These are phyloP conservation scores for Amanita pseudoporphyria DNA, from an alignment of 768 basidiomycete genomes.

Conservation along the genomic window DNA sequence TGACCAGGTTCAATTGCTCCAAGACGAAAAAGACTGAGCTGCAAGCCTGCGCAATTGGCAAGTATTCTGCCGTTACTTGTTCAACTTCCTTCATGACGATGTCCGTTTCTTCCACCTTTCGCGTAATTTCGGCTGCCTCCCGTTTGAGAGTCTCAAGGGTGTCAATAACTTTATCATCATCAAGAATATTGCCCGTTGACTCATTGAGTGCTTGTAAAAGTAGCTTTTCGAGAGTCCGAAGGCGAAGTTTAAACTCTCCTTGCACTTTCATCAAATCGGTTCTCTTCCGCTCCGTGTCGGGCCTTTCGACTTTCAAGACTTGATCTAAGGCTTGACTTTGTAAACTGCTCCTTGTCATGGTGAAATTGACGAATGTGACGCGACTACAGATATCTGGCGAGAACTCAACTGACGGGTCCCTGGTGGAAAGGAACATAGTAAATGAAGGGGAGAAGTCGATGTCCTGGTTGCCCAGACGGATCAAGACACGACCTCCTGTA, in stretches of 20 bases:
- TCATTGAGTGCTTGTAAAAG: slow-evolving; percentile 94
- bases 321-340: slow-evolving; percentile 98
- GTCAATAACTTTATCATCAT: slow-evolving; percentile 97
- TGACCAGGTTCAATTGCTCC: slow-evolving; percentile 87
- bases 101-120: slow-evolving; percentile 95
- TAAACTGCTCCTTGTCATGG: slow-evolving; percentile 97
- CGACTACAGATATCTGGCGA: slow-evolving; percentile 98
- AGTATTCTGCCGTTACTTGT: slow-evolving; percentile 88
- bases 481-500: slow-evolving; percentile 94
- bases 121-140: slow-evolving; percentile 93
- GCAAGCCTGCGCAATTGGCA: slow-evolving; percentile 91
- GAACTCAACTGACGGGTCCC: slow-evolving; percentile 96
- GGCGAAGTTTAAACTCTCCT: slow-evolving; percentile 91
- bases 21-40: slow-evolving; percentile 95
- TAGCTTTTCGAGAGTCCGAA: slow-evolving; percentile 87
- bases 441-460: slow-evolving; percentile 99
- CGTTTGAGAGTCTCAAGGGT: slow-evolving; percentile 93
- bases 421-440: slow-evolving; percentile 97
- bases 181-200: slow-evolving; percentile 92
- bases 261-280: slow-evolving; percentile 98
- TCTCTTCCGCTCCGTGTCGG: slow-evolving; percentile 91
- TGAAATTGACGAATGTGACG: slow-evolving; percentile 93
- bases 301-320: slow-evolving; percentile 93
- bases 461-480: slow-evolving; percentile 94
- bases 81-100: slow-evolving; percentile 95